Evolutionary conservation across 2,329 filamentous ascomycete species (phyloP), one percentile per base, ranked within the genome.

Genomic region (Alternaria atra): DNA sequence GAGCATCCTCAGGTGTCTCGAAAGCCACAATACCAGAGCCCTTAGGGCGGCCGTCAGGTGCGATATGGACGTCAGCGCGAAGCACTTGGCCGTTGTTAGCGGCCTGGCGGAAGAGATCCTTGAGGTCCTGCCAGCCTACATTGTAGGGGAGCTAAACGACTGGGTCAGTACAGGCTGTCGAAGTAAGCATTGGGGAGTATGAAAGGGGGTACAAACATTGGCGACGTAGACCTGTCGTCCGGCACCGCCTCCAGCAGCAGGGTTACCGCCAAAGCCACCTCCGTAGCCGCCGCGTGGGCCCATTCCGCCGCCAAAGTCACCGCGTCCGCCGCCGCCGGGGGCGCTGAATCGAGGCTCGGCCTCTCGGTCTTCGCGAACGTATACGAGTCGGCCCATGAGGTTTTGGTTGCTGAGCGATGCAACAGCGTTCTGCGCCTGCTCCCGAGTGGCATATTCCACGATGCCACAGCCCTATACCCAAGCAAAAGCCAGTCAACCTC

Each of bases 371-470:
- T 99, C 95, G 83, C 95, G 91, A 80, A 99, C 95, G 81, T 99
- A 99, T 80, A 99, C 93, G 74, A 99, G 91, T 81, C 95, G 90
- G 62, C 95, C 95, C 94, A 98, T 98, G 64, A 99, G 86, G 80
- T 96, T 97, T 83, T 97, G 94, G 85, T 99, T 99, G 88, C 94
- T 97, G 83, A 99, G 91, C 79, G 93, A 95, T 81, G 92, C 90
- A 84, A 99, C 95, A 78, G 95, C 95, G 82, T 93, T 91, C 83
- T 98, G 95, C 80, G 95, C 95, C 91, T 99, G 93, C 79, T 99
- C 95, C 89, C 94, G 92, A 77, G 94, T 97, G 82, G 94, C 94
- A 90, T 99, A 99, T 91, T 99, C 95, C 90, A 99, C 95, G 92
- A 99, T 99, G 86, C 95, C 95, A 94, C 94, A 99, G 93, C 95